These are phyloP conservation scores for Metarhizium humberi DNA, from an alignment of 2,329 filamentous ascomycete species.

Conservation along the genomic window DNA sequence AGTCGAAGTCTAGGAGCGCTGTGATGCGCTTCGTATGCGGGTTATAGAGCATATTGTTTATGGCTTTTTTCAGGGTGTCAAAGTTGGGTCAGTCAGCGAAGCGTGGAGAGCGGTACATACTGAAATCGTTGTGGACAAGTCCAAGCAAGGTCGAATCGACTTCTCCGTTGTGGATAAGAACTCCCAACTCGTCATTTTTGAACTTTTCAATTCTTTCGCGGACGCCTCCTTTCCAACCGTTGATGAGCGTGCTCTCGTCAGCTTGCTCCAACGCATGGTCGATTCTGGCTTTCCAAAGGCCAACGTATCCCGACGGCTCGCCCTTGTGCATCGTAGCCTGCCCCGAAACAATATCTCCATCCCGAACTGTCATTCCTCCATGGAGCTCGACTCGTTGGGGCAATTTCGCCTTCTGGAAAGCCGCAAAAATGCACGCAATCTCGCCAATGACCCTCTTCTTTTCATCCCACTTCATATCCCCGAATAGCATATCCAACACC, in stretches of 20 bases:
- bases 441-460: too few relatives aligned
- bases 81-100: too few relatives aligned
- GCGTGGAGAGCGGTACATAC: too few relatives aligned
- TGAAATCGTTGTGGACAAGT: too few relatives aligned
- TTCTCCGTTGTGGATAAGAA: too few relatives aligned
- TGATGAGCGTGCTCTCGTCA: slow-evolving; percentile 5
- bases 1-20: too few relatives aligned
- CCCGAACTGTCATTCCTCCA: background rate
- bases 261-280: background rate
- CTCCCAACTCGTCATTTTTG: background rate
- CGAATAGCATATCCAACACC: too few relatives aligned
- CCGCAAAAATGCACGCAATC: background rate
- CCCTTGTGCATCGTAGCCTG: slow-evolving; percentile 9
- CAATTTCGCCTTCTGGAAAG: background rate
- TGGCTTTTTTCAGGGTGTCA: too few relatives aligned
- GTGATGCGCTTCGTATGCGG: too few relatives aligned
- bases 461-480: too few relatives aligned
- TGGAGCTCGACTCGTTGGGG: background rate
- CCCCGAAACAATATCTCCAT: slow-evolving; percentile 6
- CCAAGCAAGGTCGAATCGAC: too few relatives aligned
- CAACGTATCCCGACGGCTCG: slow-evolving; percentile 12
- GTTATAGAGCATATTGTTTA: too few relatives aligned
- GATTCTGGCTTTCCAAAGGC: slow-evolving; percentile 6
- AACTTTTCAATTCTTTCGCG: slow-evolving; percentile 10
- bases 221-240: slow-evolving; percentile 9